Conservation (phyloP, 495 filamentous ascomycete species). For the Penicillium waksmanii region DNA sequence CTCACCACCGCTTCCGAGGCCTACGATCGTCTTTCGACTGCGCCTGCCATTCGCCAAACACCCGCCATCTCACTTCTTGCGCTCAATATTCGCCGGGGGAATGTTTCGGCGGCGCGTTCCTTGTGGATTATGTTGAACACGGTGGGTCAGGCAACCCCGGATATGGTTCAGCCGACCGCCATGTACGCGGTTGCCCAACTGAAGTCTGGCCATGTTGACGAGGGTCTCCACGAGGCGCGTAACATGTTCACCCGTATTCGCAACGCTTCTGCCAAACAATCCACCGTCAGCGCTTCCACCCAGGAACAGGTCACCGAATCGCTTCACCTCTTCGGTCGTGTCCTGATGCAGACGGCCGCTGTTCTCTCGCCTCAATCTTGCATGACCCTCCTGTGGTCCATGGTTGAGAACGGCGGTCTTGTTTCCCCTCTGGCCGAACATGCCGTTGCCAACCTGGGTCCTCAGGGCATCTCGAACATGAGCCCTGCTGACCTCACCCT, state of each 20-base stretch:
- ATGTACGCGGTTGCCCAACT: constrained; percentile 87
- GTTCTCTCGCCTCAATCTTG: constrained; percentile 56
- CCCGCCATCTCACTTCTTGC: constrained; percentile 86
- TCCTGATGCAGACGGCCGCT: constrained; percentile 52
- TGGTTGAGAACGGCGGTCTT: constrained; percentile 72
- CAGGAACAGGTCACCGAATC: constrained; percentile 86
- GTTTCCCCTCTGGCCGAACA: constrained; percentile 65
- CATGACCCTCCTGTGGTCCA: constrained; percentile 69
- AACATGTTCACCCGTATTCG: constrained; percentile 83
- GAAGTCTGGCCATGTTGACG: constrained; percentile 75
- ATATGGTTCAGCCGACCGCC: constrained; percentile 81
- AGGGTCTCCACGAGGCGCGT: constrained; percentile 74
- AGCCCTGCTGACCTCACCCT: constrained; percentile 60
- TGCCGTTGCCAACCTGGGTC: constrained; percentile 61
- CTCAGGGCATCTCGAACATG: constrained; percentile 60
- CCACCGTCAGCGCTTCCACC: constrained; percentile 39
- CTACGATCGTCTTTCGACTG: constrained; percentile 57
- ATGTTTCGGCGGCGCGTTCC: constrained; percentile 71
- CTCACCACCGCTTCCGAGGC: constrained; percentile 69
- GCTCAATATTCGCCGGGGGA: constrained; percentile 76
- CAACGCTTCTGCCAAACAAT: constrained; percentile 43
- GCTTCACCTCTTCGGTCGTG: constrained; percentile 71
- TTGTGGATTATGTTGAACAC: constrained; percentile 75
- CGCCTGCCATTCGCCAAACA: constrained; percentile 53
- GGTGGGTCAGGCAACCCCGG: constrained; percentile 59